A percentile compares a stretch with the other conserved stretches of the same genome.
These are phyloP conservation scores for Jaltomata sinuosa DNA, from an alignment of 257 asterid species.

Conservation along the genomic window DNA sequence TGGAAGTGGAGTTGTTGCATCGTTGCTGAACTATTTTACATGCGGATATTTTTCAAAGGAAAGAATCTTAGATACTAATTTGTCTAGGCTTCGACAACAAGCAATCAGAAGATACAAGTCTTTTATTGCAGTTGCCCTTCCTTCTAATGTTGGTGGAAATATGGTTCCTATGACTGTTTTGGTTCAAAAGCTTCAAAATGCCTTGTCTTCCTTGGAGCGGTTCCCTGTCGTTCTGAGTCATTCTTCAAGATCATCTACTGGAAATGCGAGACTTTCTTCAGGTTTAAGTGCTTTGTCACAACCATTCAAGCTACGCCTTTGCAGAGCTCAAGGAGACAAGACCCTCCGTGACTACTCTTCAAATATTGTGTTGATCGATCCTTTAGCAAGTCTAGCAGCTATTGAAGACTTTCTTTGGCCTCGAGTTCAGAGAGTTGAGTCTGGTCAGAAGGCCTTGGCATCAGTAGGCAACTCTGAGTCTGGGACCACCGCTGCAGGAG, in stretches of 20 bases:
- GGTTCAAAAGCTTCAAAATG: slow-evolving; percentile 90
- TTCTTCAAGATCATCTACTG: slow-evolving; percentile 62
- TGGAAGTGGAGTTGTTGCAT: slow-evolving; percentile 86
- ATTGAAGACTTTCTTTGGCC: slow-evolving; percentile 97
- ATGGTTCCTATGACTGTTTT: slow-evolving; percentile 64
- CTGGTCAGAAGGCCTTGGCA: slow-evolving; percentile 57
- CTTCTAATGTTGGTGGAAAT: slow-evolving; percentile 32
- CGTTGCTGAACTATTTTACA: slow-evolving; percentile 79
- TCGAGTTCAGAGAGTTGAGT: slow-evolving; percentile 66
- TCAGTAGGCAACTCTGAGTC: slow-evolving; percentile 57
- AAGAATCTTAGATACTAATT: slow-evolving; percentile 54
- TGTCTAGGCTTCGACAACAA: slow-evolving; percentile 69
- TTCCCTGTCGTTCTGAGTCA: slow-evolving; percentile 94
- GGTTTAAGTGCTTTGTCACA: slow-evolving; percentile 86
- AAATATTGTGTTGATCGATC: slow-evolving; percentile 83
- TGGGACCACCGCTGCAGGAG: slow-evolving; percentile 40
- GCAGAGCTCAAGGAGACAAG: slow-evolving; percentile 91
- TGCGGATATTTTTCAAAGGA: slow-evolving; percentile 86
- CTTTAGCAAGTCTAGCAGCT: slow-evolving; percentile 90
- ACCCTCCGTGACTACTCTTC: slow-evolving; percentile 98
- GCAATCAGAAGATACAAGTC: slow-evolving; percentile 78
- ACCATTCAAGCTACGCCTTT: slow-evolving; percentile 93
- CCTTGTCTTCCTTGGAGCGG: slow-evolving; percentile 85
- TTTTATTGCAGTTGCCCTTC: slow-evolving; percentile 79
- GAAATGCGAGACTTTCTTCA: slow-evolving; percentile 83